Percentiles rank a stretch among this genome's conserved stretches.
phyloP scores from a whole-genome alignment of 176 grass and related monocot genomes.

The Carex kokanica region DNA sequence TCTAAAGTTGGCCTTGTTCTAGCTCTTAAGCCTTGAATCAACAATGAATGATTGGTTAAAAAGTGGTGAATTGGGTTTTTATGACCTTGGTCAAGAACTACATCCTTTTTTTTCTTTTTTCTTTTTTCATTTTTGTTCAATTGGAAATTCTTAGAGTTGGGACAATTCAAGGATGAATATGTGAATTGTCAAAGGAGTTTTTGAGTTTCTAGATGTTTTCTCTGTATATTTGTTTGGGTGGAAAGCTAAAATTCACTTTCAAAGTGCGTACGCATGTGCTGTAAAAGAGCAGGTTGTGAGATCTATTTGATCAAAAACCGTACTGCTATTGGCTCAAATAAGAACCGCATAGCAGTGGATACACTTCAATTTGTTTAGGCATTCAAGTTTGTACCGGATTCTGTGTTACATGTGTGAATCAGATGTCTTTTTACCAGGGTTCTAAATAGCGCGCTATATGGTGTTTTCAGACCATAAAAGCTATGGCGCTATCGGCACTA shows the following conservation, averaged over 20 bases:
- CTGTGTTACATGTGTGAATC: neutral
- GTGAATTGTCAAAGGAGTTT: neutral
- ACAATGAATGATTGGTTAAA: neutral
- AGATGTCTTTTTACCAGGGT: neutral
- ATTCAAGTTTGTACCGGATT: neutral
- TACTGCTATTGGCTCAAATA: neutral
- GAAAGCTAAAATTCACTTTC: neutral
- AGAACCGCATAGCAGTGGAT: neutral
- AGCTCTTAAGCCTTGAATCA: conserved; percentile 58
- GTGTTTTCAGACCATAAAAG: too few species aligned
- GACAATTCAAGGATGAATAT: neutral
- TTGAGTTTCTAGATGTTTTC: neutral
- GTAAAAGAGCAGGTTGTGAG: neutral
- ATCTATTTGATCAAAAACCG: neutral
- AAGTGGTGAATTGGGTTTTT: neutral
- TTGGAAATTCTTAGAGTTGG: neutral
- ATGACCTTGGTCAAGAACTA: neutral
- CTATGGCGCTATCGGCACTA: too few species aligned
- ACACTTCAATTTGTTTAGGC: neutral
- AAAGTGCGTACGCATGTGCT: neutral
- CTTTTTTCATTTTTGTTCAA: neutral
- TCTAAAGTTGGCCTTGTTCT: conserved; percentile 61
- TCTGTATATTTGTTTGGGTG: conserved; percentile 1
- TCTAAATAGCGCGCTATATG: too few species aligned
- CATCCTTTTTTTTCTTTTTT: neutral